phyloP scores from a whole-genome alignment of 768 basidiomycete genomes.

The Pisolithus orientalis region DNA sequence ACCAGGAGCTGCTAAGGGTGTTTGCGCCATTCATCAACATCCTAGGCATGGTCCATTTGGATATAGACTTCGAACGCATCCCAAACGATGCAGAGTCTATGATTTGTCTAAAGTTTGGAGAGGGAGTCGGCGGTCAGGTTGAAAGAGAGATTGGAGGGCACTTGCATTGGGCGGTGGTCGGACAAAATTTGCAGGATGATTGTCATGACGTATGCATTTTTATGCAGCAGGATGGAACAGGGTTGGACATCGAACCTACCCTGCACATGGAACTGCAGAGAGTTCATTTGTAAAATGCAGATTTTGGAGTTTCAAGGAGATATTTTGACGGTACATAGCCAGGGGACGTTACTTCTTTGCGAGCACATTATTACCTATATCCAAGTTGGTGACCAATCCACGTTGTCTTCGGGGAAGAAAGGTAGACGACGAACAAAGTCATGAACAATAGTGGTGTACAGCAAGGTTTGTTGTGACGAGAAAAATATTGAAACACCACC shows the following conservation, averaged over 20 bases:
- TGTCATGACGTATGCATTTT: conserved; percentile 12
- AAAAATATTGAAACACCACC: too few species aligned
- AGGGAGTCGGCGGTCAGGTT: neutral
- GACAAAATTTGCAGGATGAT: conserved; percentile 11
- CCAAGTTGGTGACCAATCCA: too few species aligned
- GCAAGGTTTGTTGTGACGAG: too few species aligned
- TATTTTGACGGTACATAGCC: too few species aligned
- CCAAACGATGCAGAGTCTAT: conserved; percentile 5
- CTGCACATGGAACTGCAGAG: conserved; percentile 11
- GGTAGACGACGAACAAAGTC: too few species aligned
- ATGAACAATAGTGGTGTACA: too few species aligned
- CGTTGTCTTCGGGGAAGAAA: too few species aligned
- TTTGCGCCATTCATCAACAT: conserved; percentile 28
- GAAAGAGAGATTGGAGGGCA: neutral
- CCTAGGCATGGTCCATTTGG: conserved; percentile 33
- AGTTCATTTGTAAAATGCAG: neutral
- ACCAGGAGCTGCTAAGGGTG: conserved; percentile 30
- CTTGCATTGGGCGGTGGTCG: conserved; percentile 1
- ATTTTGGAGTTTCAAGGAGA: neutral
- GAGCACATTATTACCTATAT: too few species aligned
- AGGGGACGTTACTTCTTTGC: too few species aligned
- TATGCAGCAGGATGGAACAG: neutral
- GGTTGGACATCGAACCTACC: neutral
- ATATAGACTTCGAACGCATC: conserved; percentile 32
- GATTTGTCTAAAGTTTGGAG: conserved; percentile 8